Conservation (phyloP, 176 grass and related monocot genomes). For the Avena sativa region DNA sequence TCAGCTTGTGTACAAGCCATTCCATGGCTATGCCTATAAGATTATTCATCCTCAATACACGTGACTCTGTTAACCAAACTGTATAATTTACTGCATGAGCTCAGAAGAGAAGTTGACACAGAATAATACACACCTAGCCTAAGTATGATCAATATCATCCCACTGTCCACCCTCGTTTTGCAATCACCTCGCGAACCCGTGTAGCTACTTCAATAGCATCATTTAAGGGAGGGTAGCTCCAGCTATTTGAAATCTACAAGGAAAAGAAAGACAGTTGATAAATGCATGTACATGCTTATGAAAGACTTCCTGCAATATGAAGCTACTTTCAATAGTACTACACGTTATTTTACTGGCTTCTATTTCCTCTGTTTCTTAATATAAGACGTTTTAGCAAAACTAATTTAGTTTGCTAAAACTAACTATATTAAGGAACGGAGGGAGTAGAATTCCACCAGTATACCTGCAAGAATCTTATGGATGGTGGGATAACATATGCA, state of each 20-base stretch:
- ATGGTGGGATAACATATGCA: background rate
- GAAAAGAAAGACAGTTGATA: conserved; percentile 30
- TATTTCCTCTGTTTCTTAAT: background rate
- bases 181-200: conserved; percentile 76
- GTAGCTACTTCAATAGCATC: conserved; percentile 75
- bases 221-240: conserved; percentile 88
- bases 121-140: conserved; percentile 42
- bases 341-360: background rate
- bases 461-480: conserved; percentile 27
- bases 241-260: conserved; percentile 82
- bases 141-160: conserved; percentile 46
- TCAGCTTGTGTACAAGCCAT: conserved; percentile 52
- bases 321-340: background rate
- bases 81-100: conserved; percentile 38
- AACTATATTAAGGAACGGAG: too few relatives aligned
- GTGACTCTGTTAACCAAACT: conserved; percentile 36
- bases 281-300: conserved; percentile 26
- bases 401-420: too few relatives aligned
- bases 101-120: conserved; percentile 28
- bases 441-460: background rate
- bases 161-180: conserved; percentile 75
- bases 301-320: conserved; percentile 15
- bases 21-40: conserved; percentile 58
- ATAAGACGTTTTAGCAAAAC: too few relatives aligned
- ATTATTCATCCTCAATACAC: conserved; percentile 45